A percentile compares a stretch with the other conserved stretches of the same genome.
phyloP scores from a whole-genome alignment of 345 rosid genomes.

The Melaleuca alternifolia region DNA sequence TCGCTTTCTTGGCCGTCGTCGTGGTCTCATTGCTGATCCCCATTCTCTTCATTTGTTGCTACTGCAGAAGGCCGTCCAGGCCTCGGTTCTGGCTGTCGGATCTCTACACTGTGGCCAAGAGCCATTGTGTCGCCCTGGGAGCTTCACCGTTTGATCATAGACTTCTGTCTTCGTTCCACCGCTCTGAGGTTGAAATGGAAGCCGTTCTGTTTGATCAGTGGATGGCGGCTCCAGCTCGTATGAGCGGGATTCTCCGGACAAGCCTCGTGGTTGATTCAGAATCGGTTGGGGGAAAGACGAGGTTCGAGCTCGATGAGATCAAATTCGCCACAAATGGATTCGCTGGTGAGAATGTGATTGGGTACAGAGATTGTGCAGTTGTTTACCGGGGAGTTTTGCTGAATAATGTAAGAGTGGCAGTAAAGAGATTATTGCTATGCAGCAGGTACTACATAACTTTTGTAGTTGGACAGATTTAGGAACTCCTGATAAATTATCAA shows the following conservation, averaged over 20 bases:
- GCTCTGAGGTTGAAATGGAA: slow-evolving; percentile 23
- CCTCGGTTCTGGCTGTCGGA: slow-evolving; percentile 22
- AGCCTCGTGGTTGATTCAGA: slow-evolving; percentile 4
- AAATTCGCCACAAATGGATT: slow-evolving; percentile 41
- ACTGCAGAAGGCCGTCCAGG: slow-evolving; percentile 14
- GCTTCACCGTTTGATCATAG: slow-evolving; percentile 19
- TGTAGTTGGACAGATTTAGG: neutral
- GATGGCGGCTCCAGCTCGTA: neutral
- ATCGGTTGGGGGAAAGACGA: slow-evolving; percentile 4
- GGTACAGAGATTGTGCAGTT: slow-evolving; percentile 32
- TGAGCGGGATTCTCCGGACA: neutral
- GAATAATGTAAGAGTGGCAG: slow-evolving; percentile 37
- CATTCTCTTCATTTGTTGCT: slow-evolving; percentile 16
- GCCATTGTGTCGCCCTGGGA: neutral
- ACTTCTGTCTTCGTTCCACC: slow-evolving; percentile 12
- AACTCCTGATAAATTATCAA: neutral
- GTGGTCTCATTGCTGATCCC: slow-evolving; percentile 8
- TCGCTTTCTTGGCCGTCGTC: slow-evolving; percentile 11
- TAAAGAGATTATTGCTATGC: slow-evolving; percentile 35
- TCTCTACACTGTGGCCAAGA: slow-evolving; percentile 1
- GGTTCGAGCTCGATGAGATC: slow-evolving; percentile 33
- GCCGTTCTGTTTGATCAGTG: slow-evolving; percentile 8
- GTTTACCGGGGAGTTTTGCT: slow-evolving; percentile 42
- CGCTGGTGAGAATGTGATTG: slow-evolving; percentile 37
- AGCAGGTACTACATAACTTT: slow-evolving; percentile 21